A percentile compares a stretch with the other conserved stretches of the same genome.
Evolutionary conservation across 306 rosid species (phyloP).

Genomic region (Morella rubra): DNA sequence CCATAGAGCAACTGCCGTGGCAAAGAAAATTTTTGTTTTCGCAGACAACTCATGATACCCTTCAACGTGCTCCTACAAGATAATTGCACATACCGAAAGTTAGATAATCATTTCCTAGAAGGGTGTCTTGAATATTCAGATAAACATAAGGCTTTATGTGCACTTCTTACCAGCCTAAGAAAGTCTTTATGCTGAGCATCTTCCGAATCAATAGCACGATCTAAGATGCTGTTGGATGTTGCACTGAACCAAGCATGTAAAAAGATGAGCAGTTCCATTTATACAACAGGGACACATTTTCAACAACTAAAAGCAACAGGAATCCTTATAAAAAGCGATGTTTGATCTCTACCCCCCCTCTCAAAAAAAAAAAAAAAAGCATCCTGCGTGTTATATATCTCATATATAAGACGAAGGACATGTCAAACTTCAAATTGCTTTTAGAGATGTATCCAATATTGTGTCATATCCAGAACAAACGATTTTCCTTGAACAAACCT

Average conservation of each 20-base stretch:
- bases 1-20: slow-evolving; percentile 86
- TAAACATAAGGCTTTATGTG: background rate
- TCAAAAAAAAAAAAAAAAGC: background rate
- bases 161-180: slow-evolving; percentile 52
- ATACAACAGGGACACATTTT: background rate
- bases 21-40: slow-evolving; percentile 86
- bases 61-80: slow-evolving; percentile 87
- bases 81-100: slow-evolving; percentile 13
- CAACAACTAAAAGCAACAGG: background rate
- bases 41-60: slow-evolving; percentile 97
- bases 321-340: too few relatives aligned
- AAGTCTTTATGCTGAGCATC: slow-evolving; percentile 77
- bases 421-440: background rate
- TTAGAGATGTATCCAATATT: background rate
- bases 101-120: slow-evolving; percentile 24
- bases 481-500: background rate
- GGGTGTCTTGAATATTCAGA: slow-evolving; percentile 21
- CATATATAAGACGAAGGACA: background rate
- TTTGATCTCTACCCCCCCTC: too few relatives aligned
- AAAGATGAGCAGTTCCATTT: slow-evolving; percentile 39
- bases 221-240: slow-evolving; percentile 95
- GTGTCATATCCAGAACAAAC: background rate
- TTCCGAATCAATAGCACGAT: slow-evolving; percentile 97
- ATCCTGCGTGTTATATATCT: background rate
- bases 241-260: slow-evolving; percentile 56